Conservation (phyloP, 2,329 filamentous ascomycete genomes). For the Claviceps pazoutovae region DNA sequence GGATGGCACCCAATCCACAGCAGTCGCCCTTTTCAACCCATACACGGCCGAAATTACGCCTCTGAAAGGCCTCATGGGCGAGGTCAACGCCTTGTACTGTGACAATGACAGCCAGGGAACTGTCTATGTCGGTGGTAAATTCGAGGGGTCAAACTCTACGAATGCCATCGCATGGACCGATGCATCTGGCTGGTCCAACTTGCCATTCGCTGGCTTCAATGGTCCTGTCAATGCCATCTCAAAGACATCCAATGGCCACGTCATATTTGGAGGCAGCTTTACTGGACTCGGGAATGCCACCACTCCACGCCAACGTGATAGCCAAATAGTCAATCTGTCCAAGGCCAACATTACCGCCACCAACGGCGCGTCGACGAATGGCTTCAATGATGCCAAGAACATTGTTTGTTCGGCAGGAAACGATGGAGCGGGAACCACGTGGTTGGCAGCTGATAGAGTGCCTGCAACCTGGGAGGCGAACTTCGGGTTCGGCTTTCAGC, state of each 20-base stretch:
- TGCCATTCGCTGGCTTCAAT: conserved; percentile 91
- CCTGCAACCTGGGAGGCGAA: conserved; percentile 72
- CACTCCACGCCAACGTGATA: conserved; percentile 49
- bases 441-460: conserved; percentile 59
- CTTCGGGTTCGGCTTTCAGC: conserved; percentile 73
- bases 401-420: conserved; percentile 61
- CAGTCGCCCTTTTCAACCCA: conserved; percentile 70
- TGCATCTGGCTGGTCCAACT: conserved; percentile 55
- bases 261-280: conserved; percentile 86
- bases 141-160: conserved; percentile 64
- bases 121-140: conserved; percentile 87
- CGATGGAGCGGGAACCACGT: conserved; percentile 64
- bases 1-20: conserved; percentile 58
- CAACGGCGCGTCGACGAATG: conserved; percentile 45
- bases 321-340: conserved; percentile 71
- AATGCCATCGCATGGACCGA: conserved; percentile 78
- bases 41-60: conserved; percentile 55
- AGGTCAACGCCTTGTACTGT: conserved; percentile 71
- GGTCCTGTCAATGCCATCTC: conserved; percentile 78
- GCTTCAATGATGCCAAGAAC: conserved; percentile 62
- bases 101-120: conserved; percentile 57
- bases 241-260: conserved; percentile 65
- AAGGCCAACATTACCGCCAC: conserved; percentile 60
- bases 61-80: conserved; percentile 68
- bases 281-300: conserved; percentile 75